Conservation (phyloP, 2,329 filamentous ascomycete genomes). For the Ilyonectria sp. region DNA sequence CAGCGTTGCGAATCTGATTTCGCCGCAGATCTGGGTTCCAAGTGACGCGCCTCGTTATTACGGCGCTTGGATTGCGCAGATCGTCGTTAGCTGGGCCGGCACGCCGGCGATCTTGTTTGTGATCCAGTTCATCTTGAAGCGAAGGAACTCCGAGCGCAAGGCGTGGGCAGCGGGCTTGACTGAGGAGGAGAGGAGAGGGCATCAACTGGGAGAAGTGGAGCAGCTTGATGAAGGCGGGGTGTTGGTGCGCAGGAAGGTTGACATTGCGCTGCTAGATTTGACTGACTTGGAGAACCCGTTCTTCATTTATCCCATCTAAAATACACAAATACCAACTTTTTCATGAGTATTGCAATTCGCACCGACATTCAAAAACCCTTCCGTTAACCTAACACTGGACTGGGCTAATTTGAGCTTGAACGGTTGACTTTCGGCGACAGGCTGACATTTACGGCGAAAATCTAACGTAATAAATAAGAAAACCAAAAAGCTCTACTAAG, state of each 20-base stretch:
- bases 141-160: conserved; percentile 50
- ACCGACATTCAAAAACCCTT: too few species aligned
- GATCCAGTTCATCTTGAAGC: conserved; percentile 50
- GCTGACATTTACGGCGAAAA: too few species aligned
- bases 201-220: conserved; percentile 40
- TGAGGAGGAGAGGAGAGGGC: conserved; percentile 42
- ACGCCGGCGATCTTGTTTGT: conserved; percentile 53
- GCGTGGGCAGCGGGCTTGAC: conserved; percentile 37
- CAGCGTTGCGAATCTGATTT: conserved; percentile 53
- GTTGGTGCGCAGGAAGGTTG: conserved; percentile 50
- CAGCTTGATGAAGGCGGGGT: conserved; percentile 49
- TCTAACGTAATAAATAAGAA: too few species aligned
- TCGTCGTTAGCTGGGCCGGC: conserved; percentile 52
- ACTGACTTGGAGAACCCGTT: conserved; percentile 58
- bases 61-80: conserved; percentile 44
- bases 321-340: too few species aligned
- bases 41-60: conserved; percentile 48
- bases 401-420: too few species aligned
- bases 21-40: conserved; percentile 54
- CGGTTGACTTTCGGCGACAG: too few species aligned
- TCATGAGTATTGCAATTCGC: too few species aligned
- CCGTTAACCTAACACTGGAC: too few species aligned
- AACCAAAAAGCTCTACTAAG: too few species aligned
- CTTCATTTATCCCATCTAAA: conserved; percentile 53
- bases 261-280: conserved; percentile 54